Percentiles rank a stretch among this genome's conserved stretches.
Conservation (phyloP, 768 basidiomycete species). For the Melanogaster broomeanus region DNA sequence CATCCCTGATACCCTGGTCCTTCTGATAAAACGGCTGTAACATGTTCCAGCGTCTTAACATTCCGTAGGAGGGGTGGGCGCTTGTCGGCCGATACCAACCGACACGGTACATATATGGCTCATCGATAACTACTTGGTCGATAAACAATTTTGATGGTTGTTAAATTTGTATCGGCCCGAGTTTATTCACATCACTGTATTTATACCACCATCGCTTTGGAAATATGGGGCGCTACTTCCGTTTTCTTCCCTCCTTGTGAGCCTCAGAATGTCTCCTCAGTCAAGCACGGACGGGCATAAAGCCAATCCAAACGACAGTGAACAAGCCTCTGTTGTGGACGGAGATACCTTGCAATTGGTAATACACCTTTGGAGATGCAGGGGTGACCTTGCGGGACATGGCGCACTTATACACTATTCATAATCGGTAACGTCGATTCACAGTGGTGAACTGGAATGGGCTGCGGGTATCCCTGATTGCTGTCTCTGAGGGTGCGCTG, state of each 20-base stretch:
- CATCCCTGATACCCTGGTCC: neutral
- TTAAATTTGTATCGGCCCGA: slow-evolving; percentile 24
- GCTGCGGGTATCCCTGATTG: slow-evolving; percentile 88
- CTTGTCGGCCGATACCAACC: neutral
- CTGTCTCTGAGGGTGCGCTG: slow-evolving; percentile 24
- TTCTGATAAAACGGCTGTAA: slow-evolving; percentile 1
- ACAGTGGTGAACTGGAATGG: slow-evolving; percentile 67
- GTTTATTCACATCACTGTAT: slow-evolving; percentile 27
- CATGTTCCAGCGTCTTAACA: slow-evolving; percentile 44
- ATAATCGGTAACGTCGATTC: slow-evolving; percentile 73
- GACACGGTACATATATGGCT: slow-evolving; percentile 4
- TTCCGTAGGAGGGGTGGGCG: slow-evolving; percentile 25
- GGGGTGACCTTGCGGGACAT: slow-evolving; percentile 33
- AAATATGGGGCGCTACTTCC: neutral
- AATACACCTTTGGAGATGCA: slow-evolving; percentile 34
- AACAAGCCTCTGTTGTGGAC: slow-evolving; percentile 37
- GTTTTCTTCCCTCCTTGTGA: neutral
- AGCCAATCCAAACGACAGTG: slow-evolving; percentile 16
- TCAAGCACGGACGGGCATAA: slow-evolving; percentile 12
- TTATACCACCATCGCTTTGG: slow-evolving; percentile 22
- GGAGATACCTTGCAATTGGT: slow-evolving; percentile 60
- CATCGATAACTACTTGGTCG: too few relatives aligned
- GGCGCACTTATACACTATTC: slow-evolving; percentile 32
- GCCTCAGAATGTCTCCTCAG: slow-evolving; percentile 23
- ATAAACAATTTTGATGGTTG: too few relatives aligned